Evolutionary conservation across 106 monocot species (phyloP).

Genomic region (Acorus gramineus): DNA sequence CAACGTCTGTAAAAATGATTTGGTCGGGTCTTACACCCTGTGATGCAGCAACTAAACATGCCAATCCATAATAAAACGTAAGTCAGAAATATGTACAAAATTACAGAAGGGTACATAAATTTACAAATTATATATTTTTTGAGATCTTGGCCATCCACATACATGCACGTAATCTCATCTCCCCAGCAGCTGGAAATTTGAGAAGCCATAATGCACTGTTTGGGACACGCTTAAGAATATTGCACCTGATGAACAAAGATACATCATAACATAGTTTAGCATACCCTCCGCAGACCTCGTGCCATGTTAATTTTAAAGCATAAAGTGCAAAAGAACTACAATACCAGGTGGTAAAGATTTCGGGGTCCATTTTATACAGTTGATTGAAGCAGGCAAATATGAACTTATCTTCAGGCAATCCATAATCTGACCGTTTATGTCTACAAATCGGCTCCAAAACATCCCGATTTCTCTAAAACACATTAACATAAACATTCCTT

Average conservation of each 20-base stretch:
- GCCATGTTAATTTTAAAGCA: not conserved
- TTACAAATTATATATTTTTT: too few relatives aligned
- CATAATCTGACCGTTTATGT: constrained; percentile 90
- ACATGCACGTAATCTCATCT: constrained; percentile 76
- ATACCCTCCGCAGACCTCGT: too few relatives aligned
- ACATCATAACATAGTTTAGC: too few relatives aligned
- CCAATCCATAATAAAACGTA: not conserved
- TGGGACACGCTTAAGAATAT: constrained; percentile 86
- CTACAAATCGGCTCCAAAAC: constrained; percentile 54
- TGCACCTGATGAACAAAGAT: constrained; percentile 55
- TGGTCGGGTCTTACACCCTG: constrained; percentile 76
- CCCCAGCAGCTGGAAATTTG: constrained; percentile 89
- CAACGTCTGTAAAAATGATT: constrained; percentile 94
- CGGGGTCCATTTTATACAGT: constrained; percentile 97
- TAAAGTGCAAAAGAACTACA: not conserved
- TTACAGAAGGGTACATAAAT: too few relatives aligned
- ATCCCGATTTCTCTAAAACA: constrained; percentile 74
- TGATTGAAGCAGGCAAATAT: constrained; percentile 98
- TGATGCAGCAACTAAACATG: constrained; percentile 64
- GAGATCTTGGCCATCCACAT: constrained; percentile 9
- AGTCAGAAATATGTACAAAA: too few relatives aligned
- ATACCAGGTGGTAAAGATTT: constrained; percentile 92
- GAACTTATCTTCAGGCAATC: constrained; percentile 90
- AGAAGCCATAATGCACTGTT: constrained; percentile 91
- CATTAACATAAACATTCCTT: not conserved